Evolutionary conservation across 2,329 filamentous ascomycete genomes (phyloP).

Genomic region (Simplicillium aogashimaense): DNA sequence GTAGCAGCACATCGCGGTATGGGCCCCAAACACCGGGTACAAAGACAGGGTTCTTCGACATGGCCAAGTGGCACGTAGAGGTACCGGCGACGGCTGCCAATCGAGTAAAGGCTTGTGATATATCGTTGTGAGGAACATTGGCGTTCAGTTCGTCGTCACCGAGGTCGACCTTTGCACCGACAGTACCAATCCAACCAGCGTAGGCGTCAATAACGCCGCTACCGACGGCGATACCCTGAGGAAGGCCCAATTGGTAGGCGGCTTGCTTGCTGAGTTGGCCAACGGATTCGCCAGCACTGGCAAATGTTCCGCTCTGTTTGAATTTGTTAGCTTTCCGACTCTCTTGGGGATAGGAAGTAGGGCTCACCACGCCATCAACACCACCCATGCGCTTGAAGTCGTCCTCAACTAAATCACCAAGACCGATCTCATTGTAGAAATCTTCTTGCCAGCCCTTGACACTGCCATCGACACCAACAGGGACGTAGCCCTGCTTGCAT

Average conservation of each 20-base stretch:
- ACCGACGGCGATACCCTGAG: conserved; percentile 80
- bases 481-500: conserved; percentile 94
- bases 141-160: conserved; percentile 55
- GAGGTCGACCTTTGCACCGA: conserved; percentile 89
- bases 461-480: conserved; percentile 93
- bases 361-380: conserved; percentile 84
- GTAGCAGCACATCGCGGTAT: conserved; percentile 87
- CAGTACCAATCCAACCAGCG: conserved; percentile 96
- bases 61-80: conserved; percentile 92
- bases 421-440: conserved; percentile 77
- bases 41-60: conserved; percentile 89
- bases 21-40: conserved; percentile 95
- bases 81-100: conserved; percentile 92
- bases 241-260: conserved; percentile 72
- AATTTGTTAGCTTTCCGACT: background rate
- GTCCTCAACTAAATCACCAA: conserved; percentile 75
- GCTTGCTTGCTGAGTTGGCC: conserved; percentile 78
- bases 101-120: conserved; percentile 86
- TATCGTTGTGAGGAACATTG: conserved; percentile 65
- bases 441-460: conserved; percentile 98
- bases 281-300: conserved; percentile 85
- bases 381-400: conserved; percentile 91
- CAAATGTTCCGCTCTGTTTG: conserved; percentile 74
- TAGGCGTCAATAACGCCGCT: conserved; percentile 98
- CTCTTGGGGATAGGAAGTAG: conserved; percentile 23